Conservation (phyloP, 1,284 basidiomycete species). For the Boletellus sp. region DNA sequence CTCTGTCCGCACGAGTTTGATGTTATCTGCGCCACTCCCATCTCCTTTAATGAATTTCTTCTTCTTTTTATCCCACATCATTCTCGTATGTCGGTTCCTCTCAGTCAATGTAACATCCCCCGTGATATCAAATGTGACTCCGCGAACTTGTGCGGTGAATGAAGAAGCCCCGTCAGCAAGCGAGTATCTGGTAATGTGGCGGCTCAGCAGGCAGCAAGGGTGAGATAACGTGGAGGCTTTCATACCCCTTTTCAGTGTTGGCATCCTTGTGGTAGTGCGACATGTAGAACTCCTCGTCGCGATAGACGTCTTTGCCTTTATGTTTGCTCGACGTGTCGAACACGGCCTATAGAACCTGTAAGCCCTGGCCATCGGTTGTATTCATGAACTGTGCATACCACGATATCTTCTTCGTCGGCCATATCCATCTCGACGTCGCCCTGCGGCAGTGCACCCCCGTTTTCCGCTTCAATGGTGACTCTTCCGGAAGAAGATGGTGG, state of each 20-base stretch:
- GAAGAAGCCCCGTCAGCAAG: slow-evolving; percentile 77
- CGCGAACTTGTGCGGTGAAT: slow-evolving; percentile 82
- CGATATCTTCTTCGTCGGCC: slow-evolving; percentile 76
- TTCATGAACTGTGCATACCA: slow-evolving; percentile 43
- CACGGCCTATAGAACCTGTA: slow-evolving; percentile 52
- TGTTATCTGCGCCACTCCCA: slow-evolving; percentile 85
- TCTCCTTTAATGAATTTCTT: slow-evolving; percentile 91
- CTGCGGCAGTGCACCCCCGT: slow-evolving; percentile 24
- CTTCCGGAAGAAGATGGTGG: slow-evolving; percentile 32
- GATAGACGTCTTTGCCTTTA: slow-evolving; percentile 48
- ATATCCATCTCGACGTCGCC: slow-evolving; percentile 50
- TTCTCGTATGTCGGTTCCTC: slow-evolving; percentile 59
- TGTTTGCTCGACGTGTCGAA: slow-evolving; percentile 61
- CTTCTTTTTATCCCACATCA: slow-evolving; percentile 94
- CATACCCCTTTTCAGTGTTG: slow-evolving; percentile 83
- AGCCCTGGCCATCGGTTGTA: slow-evolving; percentile 8
- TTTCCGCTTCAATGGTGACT: slow-evolving; percentile 35
- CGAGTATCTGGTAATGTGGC: slow-evolving; percentile 63
- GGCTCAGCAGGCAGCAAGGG: slow-evolving; percentile 1
- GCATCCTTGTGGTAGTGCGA: slow-evolving; percentile 87
- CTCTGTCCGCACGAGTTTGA: slow-evolving; percentile 93
- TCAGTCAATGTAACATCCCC: slow-evolving; percentile 65
- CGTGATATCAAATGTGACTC: slow-evolving; percentile 80
- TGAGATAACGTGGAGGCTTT: slow-evolving; percentile 5
- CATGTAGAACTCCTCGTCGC: slow-evolving; percentile 89